Base-by-base conservation (phyloP, 352 stramenopile species). In the Pythium brassicae region DNA sequence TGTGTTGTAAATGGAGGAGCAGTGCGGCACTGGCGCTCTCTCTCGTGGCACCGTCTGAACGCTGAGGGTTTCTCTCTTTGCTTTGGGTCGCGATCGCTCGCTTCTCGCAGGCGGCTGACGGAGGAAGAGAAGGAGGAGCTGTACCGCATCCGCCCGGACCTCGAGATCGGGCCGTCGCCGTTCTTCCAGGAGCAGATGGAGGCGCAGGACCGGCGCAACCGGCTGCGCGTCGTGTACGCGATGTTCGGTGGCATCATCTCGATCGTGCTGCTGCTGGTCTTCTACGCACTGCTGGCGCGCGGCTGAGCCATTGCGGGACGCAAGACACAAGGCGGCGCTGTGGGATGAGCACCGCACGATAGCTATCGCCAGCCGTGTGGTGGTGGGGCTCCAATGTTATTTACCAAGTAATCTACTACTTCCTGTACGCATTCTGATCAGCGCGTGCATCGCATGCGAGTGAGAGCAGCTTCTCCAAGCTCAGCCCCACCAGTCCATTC, bases 91-190 rank as follows among this genome's bases (percentile, higher is more conserved):
- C 11, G 34, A 14, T 43, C 8, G 37, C 8, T 43, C 5, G 22
- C n/a, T 19, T 19, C 45, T 10, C 25, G 23, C 50, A 89, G 83
- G 40, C 73, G 85, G 14, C 57, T 94, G 50, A 93, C 85, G 19
- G 62, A 77, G 19, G 78, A 90, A 68, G 85, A 94, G 63, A 90
- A 87, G 61, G 75, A 82, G 45, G 85, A 88, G 53, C 71, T 94
- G 35, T 94, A 94, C 62, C 82, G 76, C 63, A 49, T 89, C 50
- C 85, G 85, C 7, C 85, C 85, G 22, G 85, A 94, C 53, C 72
- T 94, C 22, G 83, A 92, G 58, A 91, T 94, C 39, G 73, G 69
- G 0, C 75, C 75, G 29, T 62, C 39, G 39, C 73, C 78, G 7
- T 89, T 69, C 61, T 87, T 72, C 69, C 72, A 80, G 51, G 73